These are phyloP conservation scores for Pichia sp. DNA, from an alignment of 1,139 yeast genomes.

Conservation along the genomic window DNA sequence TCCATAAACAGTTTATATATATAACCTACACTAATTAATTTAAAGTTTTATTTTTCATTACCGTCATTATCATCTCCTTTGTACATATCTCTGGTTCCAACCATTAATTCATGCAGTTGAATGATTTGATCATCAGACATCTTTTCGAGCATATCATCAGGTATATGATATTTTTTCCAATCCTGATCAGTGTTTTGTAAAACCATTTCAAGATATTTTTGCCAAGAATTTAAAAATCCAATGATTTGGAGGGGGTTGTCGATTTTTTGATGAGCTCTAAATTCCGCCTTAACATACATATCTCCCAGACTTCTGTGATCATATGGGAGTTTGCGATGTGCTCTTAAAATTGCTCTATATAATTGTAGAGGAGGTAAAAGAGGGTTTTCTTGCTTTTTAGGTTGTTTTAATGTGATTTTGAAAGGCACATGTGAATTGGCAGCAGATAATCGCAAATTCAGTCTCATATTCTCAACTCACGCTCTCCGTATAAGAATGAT, in stretches of 20 bases:
- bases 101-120: slow-evolving; percentile 72
- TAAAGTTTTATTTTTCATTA: too few relatives aligned
- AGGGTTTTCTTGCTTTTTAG: slow-evolving; percentile 41
- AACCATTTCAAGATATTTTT: slow-evolving; percentile 67
- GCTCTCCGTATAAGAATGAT: too few relatives aligned
- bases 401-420: slow-evolving; percentile 48
- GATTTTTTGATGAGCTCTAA: slow-evolving; percentile 70
- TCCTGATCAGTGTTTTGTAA: slow-evolving; percentile 46
- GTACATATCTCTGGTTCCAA: slow-evolving; percentile 37
- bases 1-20: too few relatives aligned
- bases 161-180: slow-evolving; percentile 64
- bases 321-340: slow-evolving; percentile 61
- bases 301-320: slow-evolving; percentile 79
- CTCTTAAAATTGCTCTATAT: slow-evolving; percentile 70
- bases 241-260: slow-evolving; percentile 92
- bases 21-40: too few relatives aligned
- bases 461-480: too few relatives aligned
- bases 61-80: slow-evolving; percentile 5
- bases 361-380: slow-evolving; percentile 75
- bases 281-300: slow-evolving; percentile 81
- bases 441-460: too few relatives aligned
- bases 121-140: slow-evolving; percentile 89
- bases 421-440: slow-evolving; percentile 6
- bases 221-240: slow-evolving; percentile 93
- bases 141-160: slow-evolving; percentile 59